These are phyloP conservation scores for Nemania sp. DNA, from an alignment of 2,329 filamentous ascomycete species.

Conservation along the genomic window DNA sequence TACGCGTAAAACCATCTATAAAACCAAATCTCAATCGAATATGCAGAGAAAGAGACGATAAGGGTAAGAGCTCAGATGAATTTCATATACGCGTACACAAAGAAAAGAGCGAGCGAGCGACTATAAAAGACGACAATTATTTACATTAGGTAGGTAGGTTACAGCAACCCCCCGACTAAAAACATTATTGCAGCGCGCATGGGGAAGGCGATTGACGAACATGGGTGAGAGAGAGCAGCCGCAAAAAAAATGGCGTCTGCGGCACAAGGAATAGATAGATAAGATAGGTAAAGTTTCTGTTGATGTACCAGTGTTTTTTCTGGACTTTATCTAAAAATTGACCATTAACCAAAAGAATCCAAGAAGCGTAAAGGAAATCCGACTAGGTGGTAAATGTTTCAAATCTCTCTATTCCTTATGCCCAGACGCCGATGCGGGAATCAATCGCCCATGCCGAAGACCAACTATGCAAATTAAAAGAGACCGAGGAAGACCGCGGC, in stretches of 20 bases:
- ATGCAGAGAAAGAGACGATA: too few species aligned
- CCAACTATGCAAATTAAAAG: constrained; percentile 20
- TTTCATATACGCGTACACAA: constrained; percentile 14
- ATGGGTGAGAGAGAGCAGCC: background rate
- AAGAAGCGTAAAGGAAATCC: too few species aligned
- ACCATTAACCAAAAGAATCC: constrained; percentile 20
- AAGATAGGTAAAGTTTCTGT: constrained; percentile 10
- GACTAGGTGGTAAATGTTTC: too few species aligned
- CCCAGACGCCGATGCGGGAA: constrained; percentile 17
- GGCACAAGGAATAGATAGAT: background rate
- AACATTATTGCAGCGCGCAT: constrained; percentile 25
- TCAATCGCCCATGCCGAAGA: constrained; percentile 6
- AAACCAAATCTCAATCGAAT: too few species aligned
- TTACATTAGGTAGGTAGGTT: constrained; percentile 24
- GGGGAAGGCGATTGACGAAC: background rate
- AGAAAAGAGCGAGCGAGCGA: constrained; percentile 20
- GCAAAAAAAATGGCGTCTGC: constrained; percentile 4
- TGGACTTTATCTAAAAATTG: constrained; percentile 9
- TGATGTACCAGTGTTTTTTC: background rate
- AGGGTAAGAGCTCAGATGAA: background rate
- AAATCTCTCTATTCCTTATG: constrained; percentile 22
- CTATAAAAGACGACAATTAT: constrained; percentile 12
- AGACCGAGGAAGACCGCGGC: constrained; percentile 35
- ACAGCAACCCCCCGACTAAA: background rate
- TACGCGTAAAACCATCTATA: too few species aligned